Evolutionary conservation across 768 basidiomycete species (phyloP), one percentile per base, ranked within the genome.

Genomic region (Leccinum olivaceopallidum): DNA sequence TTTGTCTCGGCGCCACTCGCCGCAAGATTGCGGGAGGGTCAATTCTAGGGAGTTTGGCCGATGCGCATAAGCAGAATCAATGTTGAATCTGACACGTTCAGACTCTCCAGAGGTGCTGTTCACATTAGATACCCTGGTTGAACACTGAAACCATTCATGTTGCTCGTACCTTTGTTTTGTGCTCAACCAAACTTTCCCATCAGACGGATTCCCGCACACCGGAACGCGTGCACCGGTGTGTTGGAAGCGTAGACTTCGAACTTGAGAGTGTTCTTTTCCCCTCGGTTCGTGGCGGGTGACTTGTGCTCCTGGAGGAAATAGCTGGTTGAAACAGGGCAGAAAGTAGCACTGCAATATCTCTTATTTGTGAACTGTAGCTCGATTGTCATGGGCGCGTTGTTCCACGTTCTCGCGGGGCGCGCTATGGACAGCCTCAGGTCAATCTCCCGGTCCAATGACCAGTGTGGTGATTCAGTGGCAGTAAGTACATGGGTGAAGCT

Each of bases 401-500:
- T 44, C 42, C 42, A 44, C 42, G 42, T 44, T 44, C 42, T 44
- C 42, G n/a, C n/a, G 9, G 9, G 42, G 42, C 42, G 42, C n/a
- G n/a, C 42, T 16, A 10, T 44, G 42, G 42, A 44, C 42, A 44
- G 42, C 42, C n/a, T 44, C 42, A 10, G 9, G 42, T 44, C 39
- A 42, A 42, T n/a, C 39, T n/a, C 18, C 18, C 39, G 18, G 18
- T 9, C 39, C 39, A 42, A n/a, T 42, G 39, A 18, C 39, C 39
- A 18, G 14, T 16, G 16, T 18, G 16, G 39, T 18, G 55, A 57
- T 56, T 47, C 49, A 55, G 28, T 20, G 53, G 66, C 56, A 32
- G 58, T 56, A 65, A 51, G 63, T 67, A 55, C 65, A 68, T 65
- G 48, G 34, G 8, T 30, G 53, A 39, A 55, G 58, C 34, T 34